Base-by-base conservation (phyloP, 164 flowering plant species). In the Platanus orientalis region DNA sequence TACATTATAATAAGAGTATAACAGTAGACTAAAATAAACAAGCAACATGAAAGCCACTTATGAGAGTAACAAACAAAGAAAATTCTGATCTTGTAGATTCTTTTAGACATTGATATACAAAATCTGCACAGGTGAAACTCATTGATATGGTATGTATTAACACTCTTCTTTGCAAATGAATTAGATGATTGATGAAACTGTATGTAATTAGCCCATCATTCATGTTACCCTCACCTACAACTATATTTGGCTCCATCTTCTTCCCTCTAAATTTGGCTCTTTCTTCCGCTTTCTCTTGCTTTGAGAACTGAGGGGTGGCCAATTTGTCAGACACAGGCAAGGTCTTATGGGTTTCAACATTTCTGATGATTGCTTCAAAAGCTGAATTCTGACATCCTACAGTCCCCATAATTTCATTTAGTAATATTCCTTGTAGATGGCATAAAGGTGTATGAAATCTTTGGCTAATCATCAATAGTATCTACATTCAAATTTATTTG, bases 341-440 rank as follows among this genome's bases (percentile, higher is more conserved):
- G 20, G 50, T 16, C 69, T 72, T 62, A 56, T 57, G 47, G 44
- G 20, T 54, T 62, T 67, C 60, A 66, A 48, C 67, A 54, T 55
- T 45, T 42, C 47, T 55, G 24, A 56, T 29, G 27, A 61, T 11
- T 20, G 57, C 68, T 55, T 59, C 42, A 28, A 21, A 61, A 29
- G 48, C 21, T 19, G 64, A 26, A 58, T 39, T 60, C 29, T 67
- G 54, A 40, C 1, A 7, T 21, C 65, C 54, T 17, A 19, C 17
- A 20, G 56, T 57, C 55, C 34, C 73, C 54, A 24, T 66, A 17
- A 60, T 32, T 71, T 84, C 88, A 40, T 63, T 76, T 14, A 70
- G 80, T 72, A 92, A 44, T 47, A 92, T 80, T 71, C 88, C 91
- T 96, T 92, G 81, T 51, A 54, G 68, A 50, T 12, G 45, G 30